Evolutionary conservation across 2,329 filamentous ascomycete genomes (phyloP), one percentile per base, ranked within the genome.

Genomic region (Hypoxylon sp.): DNA sequence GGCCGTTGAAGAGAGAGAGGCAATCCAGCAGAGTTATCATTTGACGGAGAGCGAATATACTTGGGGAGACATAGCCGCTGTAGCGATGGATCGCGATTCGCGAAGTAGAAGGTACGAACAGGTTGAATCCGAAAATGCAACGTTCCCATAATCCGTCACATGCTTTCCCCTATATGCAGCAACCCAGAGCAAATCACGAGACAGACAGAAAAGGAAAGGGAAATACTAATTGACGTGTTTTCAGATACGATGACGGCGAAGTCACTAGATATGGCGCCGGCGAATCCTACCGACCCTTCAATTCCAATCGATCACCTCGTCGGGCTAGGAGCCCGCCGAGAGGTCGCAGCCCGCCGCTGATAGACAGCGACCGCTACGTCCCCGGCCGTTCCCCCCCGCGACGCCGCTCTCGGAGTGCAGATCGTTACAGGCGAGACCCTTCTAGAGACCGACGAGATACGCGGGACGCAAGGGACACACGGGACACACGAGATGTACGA

Each of bases 201-300:
- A 6, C 10, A 26, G 13, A 22, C 7, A 32, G 19, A 3, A 17
- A 51, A 2, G 44, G 26, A 7, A 46, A 7, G 24, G 24, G 24
- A 26, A 7, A 28, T 51, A 30, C 51, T 62, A 62, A 62, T 47
- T 17, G 28, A 8, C 37, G 26, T 39, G 3, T 57, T 46, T 17
- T 15, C 32, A 87, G 85, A 73, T 88, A 85, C 70, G 85, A 88
- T 67, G 85, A 88, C 68, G 85, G 85, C 46, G 85, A 88, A 76
- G 86, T 88, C 56, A 84, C 86, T 66, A 80, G 85, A 71, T 88
- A 87, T 73, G 85, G 85, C 53, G 86, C 86, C 11, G 85, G 85
- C 61, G 85, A 88, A 75, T 87, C 85, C 37, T 88, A 86, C 79
- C 79, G 85, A 62, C 85, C 85, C 10, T 87, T 84, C 61, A 86